Evolutionary conservation across 2,329 filamentous ascomycete species (phyloP).

Genomic region (Capronia americana): DNA sequence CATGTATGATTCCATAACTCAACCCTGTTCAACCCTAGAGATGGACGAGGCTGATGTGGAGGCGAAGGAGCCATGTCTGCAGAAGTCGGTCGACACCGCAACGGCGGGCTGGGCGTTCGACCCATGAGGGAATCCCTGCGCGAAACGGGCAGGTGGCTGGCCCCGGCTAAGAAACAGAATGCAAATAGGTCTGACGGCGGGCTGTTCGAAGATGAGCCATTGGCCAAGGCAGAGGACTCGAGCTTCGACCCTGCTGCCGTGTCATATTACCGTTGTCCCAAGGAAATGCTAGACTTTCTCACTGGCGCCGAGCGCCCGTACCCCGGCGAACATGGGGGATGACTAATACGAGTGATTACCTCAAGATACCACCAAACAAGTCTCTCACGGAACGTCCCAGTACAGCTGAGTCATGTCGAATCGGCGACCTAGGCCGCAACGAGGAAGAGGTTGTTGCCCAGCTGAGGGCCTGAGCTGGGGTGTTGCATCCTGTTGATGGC

Average conservation of each 20-base stretch:
- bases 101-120: background rate
- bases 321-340: background rate
- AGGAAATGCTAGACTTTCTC: background rate
- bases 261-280: background rate
- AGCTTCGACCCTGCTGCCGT: background rate
- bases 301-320: background rate
- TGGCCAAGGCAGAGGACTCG: background rate
- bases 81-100: background rate
- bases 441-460: background rate
- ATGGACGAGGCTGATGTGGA: background rate
- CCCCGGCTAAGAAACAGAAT: background rate
- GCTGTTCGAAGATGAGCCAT: background rate
- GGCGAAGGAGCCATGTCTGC: background rate
- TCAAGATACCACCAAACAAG: background rate
- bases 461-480: background rate
- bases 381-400: background rate
- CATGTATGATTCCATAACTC: background rate
- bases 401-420: background rate
- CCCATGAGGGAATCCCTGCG: background rate
- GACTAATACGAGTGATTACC: constrained; percentile 1
- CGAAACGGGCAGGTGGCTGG: background rate
- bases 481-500: background rate
- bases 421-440: background rate
- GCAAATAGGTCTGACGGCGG: background rate
- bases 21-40: background rate